Conservation (phyloP, 768 basidiomycete genomes). For the Psilocybe sp. region DNA sequence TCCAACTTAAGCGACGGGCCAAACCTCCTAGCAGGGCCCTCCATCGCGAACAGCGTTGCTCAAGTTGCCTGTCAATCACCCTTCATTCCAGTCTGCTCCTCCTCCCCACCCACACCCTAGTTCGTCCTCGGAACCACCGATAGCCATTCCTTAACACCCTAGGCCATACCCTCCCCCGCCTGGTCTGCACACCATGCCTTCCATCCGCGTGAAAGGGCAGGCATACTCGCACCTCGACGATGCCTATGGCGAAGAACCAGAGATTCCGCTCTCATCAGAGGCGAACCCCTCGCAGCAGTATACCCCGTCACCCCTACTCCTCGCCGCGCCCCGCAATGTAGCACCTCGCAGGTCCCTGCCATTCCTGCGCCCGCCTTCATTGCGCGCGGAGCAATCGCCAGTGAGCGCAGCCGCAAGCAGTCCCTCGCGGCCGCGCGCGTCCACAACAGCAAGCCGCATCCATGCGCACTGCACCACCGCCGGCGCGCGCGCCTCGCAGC, state of each 20-base stretch:
- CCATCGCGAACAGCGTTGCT: too few relatives aligned
- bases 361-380: slow-evolving; percentile 8
- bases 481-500: slow-evolving; percentile 10
- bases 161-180: not conserved
- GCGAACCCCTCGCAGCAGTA: not conserved
- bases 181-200: slow-evolving; percentile 35
- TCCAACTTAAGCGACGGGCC: too few relatives aligned
- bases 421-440: slow-evolving; percentile 24
- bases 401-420: slow-evolving; percentile 1
- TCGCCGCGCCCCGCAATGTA: slow-evolving; percentile 3
- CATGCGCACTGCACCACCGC: slow-evolving; percentile 30
- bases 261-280: not conserved
- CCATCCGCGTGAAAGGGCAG: slow-evolving; percentile 41
- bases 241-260: not conserved
- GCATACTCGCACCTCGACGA: slow-evolving; percentile 21
- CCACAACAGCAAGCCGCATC: slow-evolving; percentile 31
- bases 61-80: not conserved
- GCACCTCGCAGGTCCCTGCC: slow-evolving; percentile 14
- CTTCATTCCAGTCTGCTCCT: not conserved
- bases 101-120: not conserved
- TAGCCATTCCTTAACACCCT: too few relatives aligned
- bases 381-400: not conserved
- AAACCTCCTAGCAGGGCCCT: too few relatives aligned
- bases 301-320: not conserved
- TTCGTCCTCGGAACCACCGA: too few relatives aligned